A percentile compares a stretch with the other conserved stretches of the same genome.
phyloP scores from a whole-genome alignment of 1,284 basidiomycete species.

The Apiotrichum porosum region DNA sequence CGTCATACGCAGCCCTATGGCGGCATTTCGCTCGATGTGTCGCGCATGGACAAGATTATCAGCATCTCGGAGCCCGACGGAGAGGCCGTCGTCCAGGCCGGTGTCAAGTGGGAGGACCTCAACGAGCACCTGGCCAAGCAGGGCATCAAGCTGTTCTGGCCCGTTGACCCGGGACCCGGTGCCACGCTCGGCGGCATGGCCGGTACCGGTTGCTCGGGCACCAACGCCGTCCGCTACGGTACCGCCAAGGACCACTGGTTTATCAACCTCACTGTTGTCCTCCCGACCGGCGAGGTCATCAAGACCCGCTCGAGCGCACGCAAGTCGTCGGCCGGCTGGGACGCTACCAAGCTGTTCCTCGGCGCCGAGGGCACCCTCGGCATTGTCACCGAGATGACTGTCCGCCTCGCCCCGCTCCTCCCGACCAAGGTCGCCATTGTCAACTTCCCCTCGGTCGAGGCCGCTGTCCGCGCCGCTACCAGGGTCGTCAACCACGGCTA shows the following conservation, averaged over 20 bases:
- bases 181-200: conserved; percentile 92
- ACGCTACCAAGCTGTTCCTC: conserved; percentile 85
- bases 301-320: conserved; percentile 78
- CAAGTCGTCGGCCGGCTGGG: conserved; percentile 88
- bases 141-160: conserved; percentile 80
- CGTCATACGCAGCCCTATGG: conserved; percentile 50
- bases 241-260: conserved; percentile 82
- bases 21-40: conserved; percentile 80
- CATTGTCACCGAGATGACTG: conserved; percentile 84
- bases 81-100: conserved; percentile 78
- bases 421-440: conserved; percentile 59
- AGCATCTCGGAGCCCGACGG: conserved; percentile 62
- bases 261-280: conserved; percentile 75
- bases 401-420: conserved; percentile 72
- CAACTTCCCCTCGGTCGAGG: conserved; percentile 52
- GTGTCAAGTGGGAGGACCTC: conserved; percentile 77
- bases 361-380: conserved; percentile 93
- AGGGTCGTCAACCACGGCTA: conserved; percentile 26
- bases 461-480: conserved; percentile 62
- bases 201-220: conserved; percentile 63
- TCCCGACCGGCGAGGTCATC: conserved; percentile 86
- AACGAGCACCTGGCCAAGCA: conserved; percentile 67
- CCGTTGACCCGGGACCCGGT: conserved; percentile 65
- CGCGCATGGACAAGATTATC: conserved; percentile 76
- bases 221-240: conserved; percentile 83